A percentile compares a stretch with the other conserved stretches of the same genome.
Conservation (phyloP, 257 asterid species). For the Ilex asprella region DNA sequence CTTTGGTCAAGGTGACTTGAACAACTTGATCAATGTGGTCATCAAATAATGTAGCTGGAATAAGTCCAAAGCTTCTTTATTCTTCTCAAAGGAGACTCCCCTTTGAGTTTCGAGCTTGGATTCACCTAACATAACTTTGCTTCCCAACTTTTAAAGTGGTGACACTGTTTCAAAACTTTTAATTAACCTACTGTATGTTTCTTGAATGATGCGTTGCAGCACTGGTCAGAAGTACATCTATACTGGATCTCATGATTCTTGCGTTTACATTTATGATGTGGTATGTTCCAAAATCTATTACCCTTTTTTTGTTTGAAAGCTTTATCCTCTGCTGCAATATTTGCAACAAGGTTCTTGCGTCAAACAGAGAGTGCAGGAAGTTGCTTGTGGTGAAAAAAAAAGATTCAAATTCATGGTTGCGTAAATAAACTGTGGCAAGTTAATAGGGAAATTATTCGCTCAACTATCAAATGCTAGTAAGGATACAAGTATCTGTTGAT, state of each 20-base stretch:
- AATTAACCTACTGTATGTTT: not conserved
- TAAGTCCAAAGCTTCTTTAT: not conserved
- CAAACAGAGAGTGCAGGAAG: too few relatives aligned
- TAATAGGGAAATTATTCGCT: too few relatives aligned
- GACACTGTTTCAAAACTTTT: not conserved
- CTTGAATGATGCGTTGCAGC: constrained; percentile 34
- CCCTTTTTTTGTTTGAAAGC: too few relatives aligned
- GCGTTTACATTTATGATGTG: constrained; percentile 74
- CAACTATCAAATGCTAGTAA: too few relatives aligned
- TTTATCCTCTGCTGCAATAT: too few relatives aligned
- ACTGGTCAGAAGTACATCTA: constrained; percentile 90
- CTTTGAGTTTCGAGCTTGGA: not conserved
- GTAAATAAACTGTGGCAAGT: too few relatives aligned
- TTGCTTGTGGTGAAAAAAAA: too few relatives aligned
- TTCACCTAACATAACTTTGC: not conserved
- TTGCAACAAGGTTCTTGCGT: too few relatives aligned
- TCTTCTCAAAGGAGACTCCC: not conserved
- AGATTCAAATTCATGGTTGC: too few relatives aligned
- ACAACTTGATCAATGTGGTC: not conserved
- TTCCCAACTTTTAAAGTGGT: not conserved
- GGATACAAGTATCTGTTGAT: too few relatives aligned
- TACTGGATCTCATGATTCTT: constrained; percentile 81
- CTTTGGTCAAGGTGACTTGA: not conserved
- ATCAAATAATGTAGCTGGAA: too few relatives aligned
- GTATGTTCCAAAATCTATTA: constrained; percentile 27